These are phyloP conservation scores for Fusarium siculi DNA, from an alignment of 2,329 filamentous ascomycete species.

Conservation along the genomic window DNA sequence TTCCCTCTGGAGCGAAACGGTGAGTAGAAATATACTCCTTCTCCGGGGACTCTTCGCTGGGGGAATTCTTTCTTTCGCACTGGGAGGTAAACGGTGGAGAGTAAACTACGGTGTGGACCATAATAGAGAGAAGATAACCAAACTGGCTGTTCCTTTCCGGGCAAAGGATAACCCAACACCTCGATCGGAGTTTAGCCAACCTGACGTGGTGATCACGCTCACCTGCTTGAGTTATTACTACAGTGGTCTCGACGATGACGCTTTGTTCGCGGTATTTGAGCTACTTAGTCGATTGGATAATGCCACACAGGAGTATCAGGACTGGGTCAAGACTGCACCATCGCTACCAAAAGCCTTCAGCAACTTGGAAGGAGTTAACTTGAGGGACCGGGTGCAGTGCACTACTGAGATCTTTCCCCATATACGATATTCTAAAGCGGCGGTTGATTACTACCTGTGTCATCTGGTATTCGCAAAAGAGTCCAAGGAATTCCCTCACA, in stretches of 20 bases:
- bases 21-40: conserved; percentile 54
- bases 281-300: conserved; percentile 64
- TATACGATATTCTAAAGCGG: conserved; percentile 62
- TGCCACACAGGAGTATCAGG: conserved; percentile 60
- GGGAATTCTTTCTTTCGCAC: conserved; percentile 63
- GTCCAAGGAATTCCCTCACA: conserved; percentile 70
- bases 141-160: conserved; percentile 67
- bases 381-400: conserved; percentile 64
- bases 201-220: conserved; percentile 66
- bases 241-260: conserved; percentile 60
- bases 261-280: conserved; percentile 60
- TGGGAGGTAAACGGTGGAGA: conserved; percentile 69
- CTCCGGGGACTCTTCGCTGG: conserved; percentile 66
- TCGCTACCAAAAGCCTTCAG: conserved; percentile 51
- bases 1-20: conserved; percentile 51
- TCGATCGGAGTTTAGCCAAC: conserved; percentile 71
- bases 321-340: conserved; percentile 56
- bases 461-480: conserved; percentile 69
- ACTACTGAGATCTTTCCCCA: conserved; percentile 60
- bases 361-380: conserved; percentile 64
- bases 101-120: conserved; percentile 71
- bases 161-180: conserved; percentile 68
- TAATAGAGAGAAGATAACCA: conserved; percentile 52
- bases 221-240: conserved; percentile 69
- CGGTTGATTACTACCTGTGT: conserved; percentile 72